A percentile compares a stretch with the other conserved stretches of the same genome.
phyloP scores from a whole-genome alignment of 148 eudicot genomes.

The Amaranthus palmeri region DNA sequence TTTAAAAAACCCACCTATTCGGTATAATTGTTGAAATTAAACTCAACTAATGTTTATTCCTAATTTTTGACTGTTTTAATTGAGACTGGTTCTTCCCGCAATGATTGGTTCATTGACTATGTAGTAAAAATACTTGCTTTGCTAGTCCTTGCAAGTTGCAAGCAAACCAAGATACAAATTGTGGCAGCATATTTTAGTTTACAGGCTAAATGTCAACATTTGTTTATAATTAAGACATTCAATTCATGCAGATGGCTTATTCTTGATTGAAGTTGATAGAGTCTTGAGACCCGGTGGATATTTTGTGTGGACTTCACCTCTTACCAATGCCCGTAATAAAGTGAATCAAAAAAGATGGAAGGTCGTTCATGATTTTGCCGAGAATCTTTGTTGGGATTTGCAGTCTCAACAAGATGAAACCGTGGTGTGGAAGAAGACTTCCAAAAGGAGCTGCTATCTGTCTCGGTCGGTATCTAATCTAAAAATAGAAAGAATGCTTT shows the following conservation, averaged over 20 bases:
- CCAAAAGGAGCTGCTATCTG: constrained; percentile 64
- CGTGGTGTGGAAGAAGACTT: constrained; percentile 91
- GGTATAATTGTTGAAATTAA: too few relatives aligned
- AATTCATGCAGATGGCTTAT: constrained; percentile 62
- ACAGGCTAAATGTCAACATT: background rate
- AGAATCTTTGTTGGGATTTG: constrained; percentile 82
- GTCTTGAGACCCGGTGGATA: constrained; percentile 94
- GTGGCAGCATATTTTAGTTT: background rate
- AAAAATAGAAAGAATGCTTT: background rate
- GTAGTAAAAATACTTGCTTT: background rate
- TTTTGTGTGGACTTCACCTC: constrained; percentile 96
- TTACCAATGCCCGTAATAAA: constrained; percentile 79
- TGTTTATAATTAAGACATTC: constrained; percentile 6
- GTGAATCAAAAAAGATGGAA: constrained; percentile 75
- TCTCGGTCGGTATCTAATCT: constrained; percentile 52
- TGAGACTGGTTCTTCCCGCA: constrained; percentile 63
- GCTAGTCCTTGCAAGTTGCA: constrained; percentile 8
- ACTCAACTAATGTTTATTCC: too few relatives aligned
- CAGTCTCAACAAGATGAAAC: constrained; percentile 93
- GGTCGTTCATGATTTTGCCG: constrained; percentile 51
- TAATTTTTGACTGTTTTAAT: too few relatives aligned
- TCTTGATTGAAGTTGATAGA: constrained; percentile 86
- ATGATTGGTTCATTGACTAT: constrained; percentile 61
- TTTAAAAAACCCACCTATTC: too few relatives aligned
- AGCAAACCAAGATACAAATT: background rate